Conservation (phyloP, 331 rosid species). For the Quercus phellos region DNA sequence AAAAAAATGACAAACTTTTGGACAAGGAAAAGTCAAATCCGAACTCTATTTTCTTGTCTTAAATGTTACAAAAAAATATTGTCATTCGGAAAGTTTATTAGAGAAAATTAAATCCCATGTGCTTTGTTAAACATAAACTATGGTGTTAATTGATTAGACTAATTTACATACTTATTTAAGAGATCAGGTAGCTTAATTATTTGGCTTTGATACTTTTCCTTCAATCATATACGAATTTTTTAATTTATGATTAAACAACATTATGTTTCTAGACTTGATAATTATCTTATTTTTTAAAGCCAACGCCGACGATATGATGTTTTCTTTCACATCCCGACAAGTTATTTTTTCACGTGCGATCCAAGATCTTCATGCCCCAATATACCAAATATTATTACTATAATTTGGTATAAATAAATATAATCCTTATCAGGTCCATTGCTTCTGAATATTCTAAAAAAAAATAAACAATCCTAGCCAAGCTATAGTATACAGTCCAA, state of each 20-base stretch:
- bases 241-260: neutral
- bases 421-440: neutral
- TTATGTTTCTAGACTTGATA: neutral
- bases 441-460: neutral
- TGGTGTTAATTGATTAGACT: neutral
- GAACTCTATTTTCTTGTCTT: slow-evolving; percentile 3
- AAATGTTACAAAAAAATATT: slow-evolving; percentile 1
- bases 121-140: too few species aligned
- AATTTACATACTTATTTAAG: neutral
- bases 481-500: neutral
- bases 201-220: too few species aligned
- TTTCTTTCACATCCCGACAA: slow-evolving; percentile 19
- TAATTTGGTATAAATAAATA: neutral
- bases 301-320: slow-evolving; percentile 1
- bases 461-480: neutral
- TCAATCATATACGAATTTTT: neutral
- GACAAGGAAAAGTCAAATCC: slow-evolving; percentile 4
- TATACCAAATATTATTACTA: too few species aligned
- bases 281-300: neutral
- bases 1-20: neutral
- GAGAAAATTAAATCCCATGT: neutral
- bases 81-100: slow-evolving; percentile 1
- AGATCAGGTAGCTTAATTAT: neutral
- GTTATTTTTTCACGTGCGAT: slow-evolving; percentile 29
- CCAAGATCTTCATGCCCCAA: slow-evolving; percentile 14